phyloP scores from a whole-genome alignment of 1,284 basidiomycete genomes.

The Termitomyces sp. region DNA sequence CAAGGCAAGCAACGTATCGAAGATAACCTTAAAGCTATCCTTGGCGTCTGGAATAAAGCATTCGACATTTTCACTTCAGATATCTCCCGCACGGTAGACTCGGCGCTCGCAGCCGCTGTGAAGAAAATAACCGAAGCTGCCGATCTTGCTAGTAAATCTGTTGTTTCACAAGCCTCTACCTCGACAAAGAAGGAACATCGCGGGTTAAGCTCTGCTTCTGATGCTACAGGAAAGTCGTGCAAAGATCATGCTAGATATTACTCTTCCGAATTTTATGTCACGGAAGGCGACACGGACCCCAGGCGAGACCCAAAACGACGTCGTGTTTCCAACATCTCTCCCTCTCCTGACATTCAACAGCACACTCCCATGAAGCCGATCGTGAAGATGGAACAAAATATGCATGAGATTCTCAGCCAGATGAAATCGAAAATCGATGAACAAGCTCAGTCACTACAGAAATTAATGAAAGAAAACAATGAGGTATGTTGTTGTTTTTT shows the following conservation, averaged over 20 bases:
- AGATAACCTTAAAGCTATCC: slow-evolving; percentile 33
- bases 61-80: slow-evolving; percentile 38
- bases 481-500: slow-evolving; percentile 22
- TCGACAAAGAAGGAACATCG: slow-evolving; percentile 2
- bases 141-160: slow-evolving; percentile 18
- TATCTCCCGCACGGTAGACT: slow-evolving; percentile 35
- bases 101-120: slow-evolving; percentile 34
- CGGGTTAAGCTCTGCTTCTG: background rate
- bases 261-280: background rate
- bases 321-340: slow-evolving; percentile 14
- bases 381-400: slow-evolving; percentile 12
- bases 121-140: slow-evolving; percentile 32
- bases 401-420: slow-evolving; percentile 26
- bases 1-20: slow-evolving; percentile 39
- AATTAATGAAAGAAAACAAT: slow-evolving; percentile 33
- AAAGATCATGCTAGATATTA: slow-evolving; percentile 1
- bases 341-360: slow-evolving; percentile 3
- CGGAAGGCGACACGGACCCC: background rate
- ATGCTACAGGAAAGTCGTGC: background rate
- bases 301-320: slow-evolving; percentile 20
- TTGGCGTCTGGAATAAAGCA: slow-evolving; percentile 39
- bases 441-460: slow-evolving; percentile 30
- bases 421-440: slow-evolving; percentile 36
- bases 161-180: background rate
- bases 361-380: background rate